Evolutionary conservation across 148 eudicot species (phyloP).

Genomic region (Arctostaphylos glauca): DNA sequence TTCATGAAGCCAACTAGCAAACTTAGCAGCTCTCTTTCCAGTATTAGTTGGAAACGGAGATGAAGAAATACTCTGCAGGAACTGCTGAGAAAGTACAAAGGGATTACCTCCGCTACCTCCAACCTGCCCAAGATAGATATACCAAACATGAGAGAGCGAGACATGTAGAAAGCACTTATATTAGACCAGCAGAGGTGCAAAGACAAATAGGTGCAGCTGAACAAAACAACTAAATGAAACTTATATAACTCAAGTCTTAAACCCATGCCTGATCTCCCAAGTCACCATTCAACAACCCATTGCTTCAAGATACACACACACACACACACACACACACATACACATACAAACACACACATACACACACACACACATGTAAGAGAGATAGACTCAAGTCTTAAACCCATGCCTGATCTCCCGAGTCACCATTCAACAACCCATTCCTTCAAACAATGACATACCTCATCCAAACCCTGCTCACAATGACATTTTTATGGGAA

Average conservation of each 20-base stretch:
- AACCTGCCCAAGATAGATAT: conserved; percentile 46
- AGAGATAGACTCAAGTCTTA: conserved; percentile 4
- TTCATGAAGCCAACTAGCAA: conserved; percentile 65
- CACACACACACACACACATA: too few relatives aligned
- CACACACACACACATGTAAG: not conserved
- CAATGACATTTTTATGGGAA: not conserved
- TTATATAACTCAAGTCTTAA: not conserved
- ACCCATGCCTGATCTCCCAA: not conserved
- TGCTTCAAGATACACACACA: not conserved
- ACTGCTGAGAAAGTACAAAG: conserved; percentile 76
- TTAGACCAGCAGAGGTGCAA: not conserved
- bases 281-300: not conserved
- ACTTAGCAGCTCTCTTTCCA: conserved; percentile 67
- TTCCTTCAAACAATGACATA: not conserved
- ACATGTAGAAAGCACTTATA: conserved; percentile 12
- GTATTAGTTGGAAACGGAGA: conserved; percentile 77
- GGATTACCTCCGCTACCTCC: conserved; percentile 64
- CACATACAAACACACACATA: too few relatives aligned
- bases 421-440: not conserved
- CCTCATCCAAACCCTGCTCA: not conserved
- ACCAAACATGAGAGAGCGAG: conserved; percentile 4
- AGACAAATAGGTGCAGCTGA: not conserved
- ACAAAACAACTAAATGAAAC: conserved; percentile 5
- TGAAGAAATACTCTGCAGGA: conserved; percentile 56
- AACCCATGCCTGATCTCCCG: not conserved